phyloP scores from a whole-genome alignment of 192 early-diverging fungal species.

The Allomyces arbusculus region DNA sequence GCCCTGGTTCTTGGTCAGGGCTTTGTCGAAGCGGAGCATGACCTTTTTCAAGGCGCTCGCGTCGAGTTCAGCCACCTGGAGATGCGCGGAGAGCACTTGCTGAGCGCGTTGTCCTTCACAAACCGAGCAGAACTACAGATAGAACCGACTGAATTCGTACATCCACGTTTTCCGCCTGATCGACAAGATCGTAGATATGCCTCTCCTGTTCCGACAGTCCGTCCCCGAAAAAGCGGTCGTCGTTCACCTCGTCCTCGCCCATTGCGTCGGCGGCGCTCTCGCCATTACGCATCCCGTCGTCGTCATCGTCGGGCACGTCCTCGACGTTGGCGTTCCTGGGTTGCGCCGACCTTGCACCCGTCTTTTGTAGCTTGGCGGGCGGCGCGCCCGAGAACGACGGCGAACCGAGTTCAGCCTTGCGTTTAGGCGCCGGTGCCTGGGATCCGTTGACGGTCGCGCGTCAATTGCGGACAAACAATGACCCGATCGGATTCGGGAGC shows the following conservation, averaged over 20 bases:
- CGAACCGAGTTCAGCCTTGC: background rate
- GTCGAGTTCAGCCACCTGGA: constrained; percentile 40
- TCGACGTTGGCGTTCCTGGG: background rate
- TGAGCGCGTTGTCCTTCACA: constrained; percentile 1
- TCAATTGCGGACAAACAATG: too few species aligned
- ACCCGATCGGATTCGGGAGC: too few species aligned
- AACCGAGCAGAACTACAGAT: background rate
- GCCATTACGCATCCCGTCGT: background rate
- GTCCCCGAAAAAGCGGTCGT: constrained; percentile 65
- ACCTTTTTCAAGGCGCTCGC: constrained; percentile 42
- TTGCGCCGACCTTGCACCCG: background rate
- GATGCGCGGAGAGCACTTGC: background rate
- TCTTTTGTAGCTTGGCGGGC: background rate
- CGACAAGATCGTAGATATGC: background rate
- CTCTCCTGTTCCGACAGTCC: constrained; percentile 23
- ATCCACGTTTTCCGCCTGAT: too few species aligned
- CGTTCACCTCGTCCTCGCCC: constrained; percentile 18
- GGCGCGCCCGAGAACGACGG: background rate
- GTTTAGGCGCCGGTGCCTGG: background rate
- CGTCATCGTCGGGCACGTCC: background rate
- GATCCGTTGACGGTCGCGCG: background rate
- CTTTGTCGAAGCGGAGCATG: constrained; percentile 63
- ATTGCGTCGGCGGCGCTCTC: background rate
- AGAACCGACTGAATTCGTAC: background rate
- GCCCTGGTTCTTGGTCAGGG: constrained; percentile 70